Evolutionary conservation across 2,329 filamentous ascomycete species (phyloP).

Genomic region (Claviceps monticola): DNA sequence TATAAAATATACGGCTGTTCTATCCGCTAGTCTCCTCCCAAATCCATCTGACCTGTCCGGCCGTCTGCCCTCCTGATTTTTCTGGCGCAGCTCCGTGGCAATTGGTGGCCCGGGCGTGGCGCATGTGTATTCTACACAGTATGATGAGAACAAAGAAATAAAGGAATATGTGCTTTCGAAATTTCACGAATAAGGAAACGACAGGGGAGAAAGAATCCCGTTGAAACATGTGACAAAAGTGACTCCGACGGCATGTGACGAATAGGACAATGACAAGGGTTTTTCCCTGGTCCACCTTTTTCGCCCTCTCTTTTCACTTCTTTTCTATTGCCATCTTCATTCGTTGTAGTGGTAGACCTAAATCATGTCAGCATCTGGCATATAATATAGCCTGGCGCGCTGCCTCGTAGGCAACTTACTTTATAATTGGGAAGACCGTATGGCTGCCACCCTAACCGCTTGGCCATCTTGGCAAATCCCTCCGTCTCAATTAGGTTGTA

Average conservation of each 20-base stretch:
- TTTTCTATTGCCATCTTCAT: conserved; percentile 28
- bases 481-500: conserved; percentile 97
- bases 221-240: not conserved
- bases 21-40: too few species aligned
- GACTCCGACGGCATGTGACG: not conserved
- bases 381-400: not conserved
- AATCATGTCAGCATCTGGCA: conserved; percentile 2
- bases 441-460: conserved; percentile 69
- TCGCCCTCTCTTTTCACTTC: not conserved
- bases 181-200: not conserved
- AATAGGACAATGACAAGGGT: not conserved
- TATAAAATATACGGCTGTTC: too few species aligned
- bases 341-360: conserved; percentile 88
- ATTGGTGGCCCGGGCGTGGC: not conserved
- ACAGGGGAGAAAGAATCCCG: not conserved
- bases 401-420: conserved; percentile 37
- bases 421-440: conserved; percentile 94
- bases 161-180: not conserved
- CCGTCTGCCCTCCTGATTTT: too few species aligned
- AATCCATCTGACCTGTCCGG: too few species aligned
- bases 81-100: not conserved
- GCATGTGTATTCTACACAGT: not conserved
- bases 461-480: conserved; percentile 95
- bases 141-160: not conserved
- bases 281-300: not conserved